These are phyloP conservation scores for Chrysanthemum makinoi DNA, from an alignment of 129 eudicot species.

Conservation along the genomic window DNA sequence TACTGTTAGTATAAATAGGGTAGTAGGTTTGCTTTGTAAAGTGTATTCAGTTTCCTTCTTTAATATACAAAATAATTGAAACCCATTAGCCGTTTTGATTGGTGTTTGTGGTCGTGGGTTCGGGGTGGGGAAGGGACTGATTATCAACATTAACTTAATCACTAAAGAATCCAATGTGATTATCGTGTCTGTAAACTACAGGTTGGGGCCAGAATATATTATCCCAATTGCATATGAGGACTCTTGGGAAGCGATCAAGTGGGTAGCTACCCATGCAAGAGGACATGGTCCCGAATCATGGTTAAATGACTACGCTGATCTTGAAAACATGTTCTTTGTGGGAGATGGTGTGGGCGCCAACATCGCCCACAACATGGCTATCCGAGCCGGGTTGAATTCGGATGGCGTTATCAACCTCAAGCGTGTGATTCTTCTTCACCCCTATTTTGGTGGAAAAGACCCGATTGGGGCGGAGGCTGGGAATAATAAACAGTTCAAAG, in stretches of 20 bases:
- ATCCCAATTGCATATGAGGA: constrained; percentile 39
- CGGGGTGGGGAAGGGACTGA: too few relatives aligned
- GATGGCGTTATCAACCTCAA: not conserved
- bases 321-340: constrained; percentile 30
- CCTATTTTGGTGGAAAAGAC: constrained; percentile 26
- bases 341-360: constrained; percentile 58
- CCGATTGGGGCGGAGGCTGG: constrained; percentile 12
- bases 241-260: constrained; percentile 44
- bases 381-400: constrained; percentile 25
- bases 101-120: too few relatives aligned
- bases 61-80: too few relatives aligned
- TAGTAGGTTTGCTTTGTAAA: too few relatives aligned
- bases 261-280: constrained; percentile 36
- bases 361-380: constrained; percentile 39
- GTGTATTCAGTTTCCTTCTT: too few relatives aligned
- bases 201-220: constrained; percentile 43
- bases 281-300: constrained; percentile 35
- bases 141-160: constrained; percentile 20
- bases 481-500: not conserved
- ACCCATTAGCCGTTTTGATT: too few relatives aligned
- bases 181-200: constrained; percentile 35
- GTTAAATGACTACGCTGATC: constrained; percentile 40
- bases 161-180: constrained; percentile 28
- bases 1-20: too few relatives aligned
- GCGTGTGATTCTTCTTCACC: constrained; percentile 41